Evolutionary conservation across 2,329 filamentous ascomycete species (phyloP).

Genomic region (Conoideocrella luteorostrata): DNA sequence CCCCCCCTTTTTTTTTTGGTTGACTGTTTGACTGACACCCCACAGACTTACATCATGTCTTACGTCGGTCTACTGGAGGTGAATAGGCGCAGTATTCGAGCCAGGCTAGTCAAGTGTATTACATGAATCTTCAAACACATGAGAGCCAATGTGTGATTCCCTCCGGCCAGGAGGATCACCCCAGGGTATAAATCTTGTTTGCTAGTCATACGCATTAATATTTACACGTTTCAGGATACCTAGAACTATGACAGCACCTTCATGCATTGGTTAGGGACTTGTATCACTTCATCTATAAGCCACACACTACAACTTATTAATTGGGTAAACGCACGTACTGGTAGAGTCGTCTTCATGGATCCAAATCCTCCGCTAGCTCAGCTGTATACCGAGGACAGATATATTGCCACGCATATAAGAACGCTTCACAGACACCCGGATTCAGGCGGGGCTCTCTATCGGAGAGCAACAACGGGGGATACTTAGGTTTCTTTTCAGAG

Average conservation of each 20-base stretch:
- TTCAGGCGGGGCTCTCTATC: not conserved
- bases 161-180: slow-evolving; percentile 2
- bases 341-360: not conserved
- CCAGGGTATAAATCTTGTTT: not conserved
- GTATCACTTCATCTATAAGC: not conserved
- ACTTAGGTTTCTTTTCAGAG: not conserved
- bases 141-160: slow-evolving; percentile 1
- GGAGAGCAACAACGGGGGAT: not conserved
- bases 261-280: not conserved
- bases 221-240: not conserved
- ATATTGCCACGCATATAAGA: not conserved
- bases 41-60: too few relatives aligned
- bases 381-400: not conserved
- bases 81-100: slow-evolving; percentile 3
- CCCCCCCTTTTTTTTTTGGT: too few relatives aligned
- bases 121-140: not conserved
- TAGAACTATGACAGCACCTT: not conserved
- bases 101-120: not conserved
- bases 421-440: not conserved
- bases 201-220: not conserved
- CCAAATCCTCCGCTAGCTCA: not conserved
- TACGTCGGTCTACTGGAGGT: slow-evolving; percentile 1
- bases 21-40: too few relatives aligned
- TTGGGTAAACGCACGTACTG: not conserved
- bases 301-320: not conserved